These are phyloP conservation scores for Ilex asprella DNA, from an alignment of 257 asterid genomes.

Conservation along the genomic window DNA sequence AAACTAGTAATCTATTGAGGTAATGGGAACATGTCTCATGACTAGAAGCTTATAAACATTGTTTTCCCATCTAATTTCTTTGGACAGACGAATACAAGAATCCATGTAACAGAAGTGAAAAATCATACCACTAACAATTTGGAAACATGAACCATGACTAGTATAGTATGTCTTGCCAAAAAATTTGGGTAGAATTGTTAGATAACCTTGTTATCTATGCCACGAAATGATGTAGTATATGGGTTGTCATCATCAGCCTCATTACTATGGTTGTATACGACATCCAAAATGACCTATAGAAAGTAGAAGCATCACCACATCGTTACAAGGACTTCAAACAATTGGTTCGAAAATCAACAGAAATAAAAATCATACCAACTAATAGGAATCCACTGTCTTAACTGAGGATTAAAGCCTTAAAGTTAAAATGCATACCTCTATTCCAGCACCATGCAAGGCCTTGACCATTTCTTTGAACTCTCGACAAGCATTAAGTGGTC, in stretches of 20 bases:
- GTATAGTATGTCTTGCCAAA: background rate
- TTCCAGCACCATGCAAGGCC: constrained; percentile 89
- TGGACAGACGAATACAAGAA: background rate
- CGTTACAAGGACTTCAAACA: constrained; percentile 6
- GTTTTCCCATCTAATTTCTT: too few relatives aligned
- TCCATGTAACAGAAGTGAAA: constrained; percentile 7
- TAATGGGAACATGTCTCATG: too few relatives aligned
- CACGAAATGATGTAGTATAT: constrained; percentile 92
- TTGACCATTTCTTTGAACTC: constrained; percentile 95
- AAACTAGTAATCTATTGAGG: too few relatives aligned
- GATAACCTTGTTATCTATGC: constrained; percentile 96
- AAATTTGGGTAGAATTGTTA: background rate
- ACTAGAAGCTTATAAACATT: too few relatives aligned
- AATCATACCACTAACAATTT: too few relatives aligned
- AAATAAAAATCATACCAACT: background rate
- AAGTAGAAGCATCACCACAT: constrained; percentile 14
- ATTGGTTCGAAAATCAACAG: constrained; percentile 5
- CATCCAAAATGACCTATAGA: constrained; percentile 87
- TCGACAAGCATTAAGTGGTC: constrained; percentile 65
- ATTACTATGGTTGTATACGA: constrained; percentile 92
- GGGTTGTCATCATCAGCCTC: constrained; percentile 91
- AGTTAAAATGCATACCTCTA: constrained; percentile 52
- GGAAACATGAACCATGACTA: background rate
- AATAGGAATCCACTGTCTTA: constrained; percentile 1
- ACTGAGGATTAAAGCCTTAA: constrained; percentile 8